Conservation (phyloP, 345 rosid genomes). For the Arabidopsis suecica region DNA sequence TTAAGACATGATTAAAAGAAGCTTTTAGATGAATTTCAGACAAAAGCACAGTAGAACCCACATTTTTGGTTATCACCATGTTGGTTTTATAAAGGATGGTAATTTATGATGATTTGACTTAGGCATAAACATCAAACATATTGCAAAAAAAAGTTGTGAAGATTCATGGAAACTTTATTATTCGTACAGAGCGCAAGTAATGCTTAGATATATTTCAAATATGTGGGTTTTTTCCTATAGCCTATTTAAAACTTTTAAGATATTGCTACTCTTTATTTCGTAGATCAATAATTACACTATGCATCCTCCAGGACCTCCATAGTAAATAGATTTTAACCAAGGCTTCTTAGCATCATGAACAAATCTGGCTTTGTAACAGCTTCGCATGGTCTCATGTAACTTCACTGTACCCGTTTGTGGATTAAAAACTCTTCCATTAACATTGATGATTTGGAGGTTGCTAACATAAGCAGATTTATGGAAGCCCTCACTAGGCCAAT, state of each 20-base stretch:
- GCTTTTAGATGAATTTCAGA: not conserved
- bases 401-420: too few relatives aligned
- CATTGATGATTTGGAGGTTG: too few relatives aligned
- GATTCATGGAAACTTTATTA: not conserved
- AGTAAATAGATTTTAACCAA: constrained; percentile 10
- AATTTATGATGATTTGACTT: not conserved
- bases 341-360: not conserved
- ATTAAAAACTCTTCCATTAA: too few relatives aligned
- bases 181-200: not conserved
- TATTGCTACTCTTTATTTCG: not conserved
- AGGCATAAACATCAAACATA: not conserved
- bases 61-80: constrained; percentile 19
- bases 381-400: too few relatives aligned
- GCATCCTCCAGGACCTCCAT: constrained; percentile 37
- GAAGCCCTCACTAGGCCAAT: constrained; percentile 14
- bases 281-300: not conserved
- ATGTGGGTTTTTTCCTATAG: too few relatives aligned
- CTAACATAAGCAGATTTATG: constrained; percentile 1
- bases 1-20: not conserved
- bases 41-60: constrained; percentile 19
- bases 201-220: too few relatives aligned
- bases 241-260: too few relatives aligned
- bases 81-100: not conserved
- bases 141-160: not conserved
- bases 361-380: too few relatives aligned